Conservation (phyloP, 148 eudicot species). For the Hydrangea macrophylla region DNA sequence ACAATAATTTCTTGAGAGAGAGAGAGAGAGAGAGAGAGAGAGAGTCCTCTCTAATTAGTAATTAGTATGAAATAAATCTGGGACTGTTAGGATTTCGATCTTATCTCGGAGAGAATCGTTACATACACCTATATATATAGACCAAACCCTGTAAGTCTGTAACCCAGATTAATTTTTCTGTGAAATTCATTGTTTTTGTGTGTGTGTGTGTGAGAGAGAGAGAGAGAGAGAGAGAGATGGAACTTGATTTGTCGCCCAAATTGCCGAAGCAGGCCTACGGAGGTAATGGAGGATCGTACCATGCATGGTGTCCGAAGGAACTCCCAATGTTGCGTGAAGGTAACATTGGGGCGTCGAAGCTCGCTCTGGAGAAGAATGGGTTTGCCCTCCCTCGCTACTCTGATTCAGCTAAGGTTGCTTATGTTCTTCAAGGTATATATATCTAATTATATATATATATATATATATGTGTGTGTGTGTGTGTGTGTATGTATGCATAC, state of each 20-base stretch:
- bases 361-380: slow-evolving; percentile 55
- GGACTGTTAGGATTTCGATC: no score
- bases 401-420: slow-evolving; percentile 76
- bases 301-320: slow-evolving; percentile 67
- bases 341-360: slow-evolving; percentile 75
- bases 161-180: no score
- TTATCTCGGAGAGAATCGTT: no score
- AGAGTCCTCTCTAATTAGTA: no score
- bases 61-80: no score
- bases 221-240: slow-evolving; percentile 35
- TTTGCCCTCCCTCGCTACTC: slow-evolving; percentile 77
- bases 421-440: slow-evolving; percentile 74
- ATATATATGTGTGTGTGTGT: no score
- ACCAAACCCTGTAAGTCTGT: no score
- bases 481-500: no score
- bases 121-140: no score
- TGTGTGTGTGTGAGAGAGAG: background rate
- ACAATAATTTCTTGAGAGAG: no score
- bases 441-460: no score
- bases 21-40: no score
- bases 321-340: slow-evolving; percentile 71
- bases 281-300: slow-evolving; percentile 60
- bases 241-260: slow-evolving; percentile 66
- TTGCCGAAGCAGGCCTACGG: slow-evolving; percentile 45
- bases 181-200: background rate